These are phyloP conservation scores for Elaeis guineensis DNA, from an alignment of 176 grass and related monocot species.

Conservation along the genomic window DNA sequence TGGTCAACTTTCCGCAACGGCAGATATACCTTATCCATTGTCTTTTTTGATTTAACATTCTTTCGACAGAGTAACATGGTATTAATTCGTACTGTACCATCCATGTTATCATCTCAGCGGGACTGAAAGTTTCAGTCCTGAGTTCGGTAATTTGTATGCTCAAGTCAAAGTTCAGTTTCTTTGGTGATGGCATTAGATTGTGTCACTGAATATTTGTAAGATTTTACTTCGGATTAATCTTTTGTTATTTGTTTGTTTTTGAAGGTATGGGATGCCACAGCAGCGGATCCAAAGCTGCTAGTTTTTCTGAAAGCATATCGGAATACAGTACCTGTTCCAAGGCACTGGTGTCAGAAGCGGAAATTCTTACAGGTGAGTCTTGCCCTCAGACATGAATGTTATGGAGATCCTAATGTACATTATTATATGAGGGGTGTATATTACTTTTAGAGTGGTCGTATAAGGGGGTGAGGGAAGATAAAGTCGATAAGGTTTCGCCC, in stretches of 20 bases:
- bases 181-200: background rate
- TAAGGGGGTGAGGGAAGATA: constrained; percentile 27
- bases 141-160: too few relatives aligned
- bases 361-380: constrained; percentile 83
- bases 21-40: too few relatives aligned
- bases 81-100: too few relatives aligned
- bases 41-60: too few relatives aligned
- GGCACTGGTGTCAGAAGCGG: constrained; percentile 80
- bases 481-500: constrained; percentile 43
- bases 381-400: constrained; percentile 6
- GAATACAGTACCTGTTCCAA: constrained; percentile 86
- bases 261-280: constrained; percentile 92
- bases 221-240: background rate
- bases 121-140: too few relatives aligned
- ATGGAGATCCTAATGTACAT: constrained; percentile 11
- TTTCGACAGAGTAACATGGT: too few relatives aligned
- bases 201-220: background rate
- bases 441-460: constrained; percentile 2
- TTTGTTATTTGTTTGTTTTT: background rate
- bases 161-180: too few relatives aligned
- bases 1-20: too few relatives aligned
- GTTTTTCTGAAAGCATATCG: constrained; percentile 75
- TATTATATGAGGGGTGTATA: constrained; percentile 5
- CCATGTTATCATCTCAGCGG: too few relatives aligned
- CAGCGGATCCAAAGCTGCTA: constrained; percentile 69